Conservation (phyloP, 2,329 filamentous ascomycete species). For the Capronia coronata region DNA sequence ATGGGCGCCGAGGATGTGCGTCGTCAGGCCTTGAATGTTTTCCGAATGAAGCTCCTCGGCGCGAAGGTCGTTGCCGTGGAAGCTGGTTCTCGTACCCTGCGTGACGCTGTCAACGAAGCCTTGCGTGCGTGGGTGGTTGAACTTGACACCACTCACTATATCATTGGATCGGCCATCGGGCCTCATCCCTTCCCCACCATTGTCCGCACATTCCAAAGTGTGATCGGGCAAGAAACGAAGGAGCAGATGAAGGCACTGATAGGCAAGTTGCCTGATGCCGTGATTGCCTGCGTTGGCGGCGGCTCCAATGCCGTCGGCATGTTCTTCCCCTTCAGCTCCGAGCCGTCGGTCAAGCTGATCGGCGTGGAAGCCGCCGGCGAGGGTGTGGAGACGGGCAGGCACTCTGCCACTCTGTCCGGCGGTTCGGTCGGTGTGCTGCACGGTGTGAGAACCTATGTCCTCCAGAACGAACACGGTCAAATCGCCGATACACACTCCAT, state of each 20-base stretch:
- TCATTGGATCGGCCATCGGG: slow-evolving; percentile 94
- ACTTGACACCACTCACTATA: slow-evolving; percentile 92
- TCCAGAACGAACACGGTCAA: slow-evolving; percentile 88
- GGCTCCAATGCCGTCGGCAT: slow-evolving; percentile 94
- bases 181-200: slow-evolving; percentile 98
- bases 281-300: slow-evolving; percentile 93
- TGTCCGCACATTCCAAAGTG: slow-evolving; percentile 92
- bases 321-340: slow-evolving; percentile 93
- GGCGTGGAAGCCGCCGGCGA: slow-evolving; percentile 95
- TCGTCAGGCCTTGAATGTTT: slow-evolving; percentile 93
- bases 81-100: slow-evolving; percentile 74
- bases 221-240: slow-evolving; percentile 94
- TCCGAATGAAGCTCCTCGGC: slow-evolving; percentile 94
- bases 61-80: slow-evolving; percentile 90
- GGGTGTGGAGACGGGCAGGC: slow-evolving; percentile 74
- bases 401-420: slow-evolving; percentile 80
- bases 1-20: slow-evolving; percentile 98
- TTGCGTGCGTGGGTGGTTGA: slow-evolving; percentile 89
- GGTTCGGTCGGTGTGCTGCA: slow-evolving; percentile 90
- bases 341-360: slow-evolving; percentile 75
- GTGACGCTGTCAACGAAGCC: slow-evolving; percentile 91
- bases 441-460: slow-evolving; percentile 89
- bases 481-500: slow-evolving; percentile 94
- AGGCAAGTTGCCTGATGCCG: slow-evolving; percentile 87
- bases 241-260: slow-evolving; percentile 77